phyloP scores from a whole-genome alignment of 2,329 filamentous ascomycete species.

The Bisporella sp. region DNA sequence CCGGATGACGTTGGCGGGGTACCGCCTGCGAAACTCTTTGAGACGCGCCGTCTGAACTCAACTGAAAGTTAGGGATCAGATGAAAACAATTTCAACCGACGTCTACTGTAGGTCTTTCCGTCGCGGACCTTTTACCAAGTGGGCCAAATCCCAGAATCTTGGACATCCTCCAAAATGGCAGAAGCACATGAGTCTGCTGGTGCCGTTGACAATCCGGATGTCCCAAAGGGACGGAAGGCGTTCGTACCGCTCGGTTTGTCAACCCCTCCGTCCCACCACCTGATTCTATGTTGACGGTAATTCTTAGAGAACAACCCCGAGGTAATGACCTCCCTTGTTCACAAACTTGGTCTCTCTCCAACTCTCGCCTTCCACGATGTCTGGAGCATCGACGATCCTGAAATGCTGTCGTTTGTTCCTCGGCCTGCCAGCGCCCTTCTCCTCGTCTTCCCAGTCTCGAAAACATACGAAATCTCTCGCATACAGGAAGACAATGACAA shows the following conservation, averaged over 20 bases:
- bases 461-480: slow-evolving; percentile 74
- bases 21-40: too few species aligned
- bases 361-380: slow-evolving; percentile 83
- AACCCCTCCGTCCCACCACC: background rate
- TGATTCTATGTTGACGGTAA: slow-evolving; percentile 2
- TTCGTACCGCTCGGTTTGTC: slow-evolving; percentile 26
- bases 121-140: too few species aligned
- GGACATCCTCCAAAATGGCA: slow-evolving; percentile 2
- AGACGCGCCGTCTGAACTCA: too few species aligned
- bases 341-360: slow-evolving; percentile 74
- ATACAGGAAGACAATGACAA: slow-evolving; percentile 62
- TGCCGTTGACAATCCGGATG: slow-evolving; percentile 20
- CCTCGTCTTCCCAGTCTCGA: slow-evolving; percentile 83
- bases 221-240: slow-evolving; percentile 23
- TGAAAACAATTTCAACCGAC: too few species aligned
- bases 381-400: slow-evolving; percentile 81
- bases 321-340: slow-evolving; percentile 78
- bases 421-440: slow-evolving; percentile 84
- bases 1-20: too few species aligned
- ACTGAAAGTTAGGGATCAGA: too few species aligned
- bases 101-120: too few species aligned
- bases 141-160: background rate
- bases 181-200: background rate
- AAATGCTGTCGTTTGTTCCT: slow-evolving; percentile 81
- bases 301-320: slow-evolving; percentile 73